These are phyloP conservation scores for Aspergillus japonicus DNA, from an alignment of 2,329 filamentous ascomycete species.

Conservation along the genomic window DNA sequence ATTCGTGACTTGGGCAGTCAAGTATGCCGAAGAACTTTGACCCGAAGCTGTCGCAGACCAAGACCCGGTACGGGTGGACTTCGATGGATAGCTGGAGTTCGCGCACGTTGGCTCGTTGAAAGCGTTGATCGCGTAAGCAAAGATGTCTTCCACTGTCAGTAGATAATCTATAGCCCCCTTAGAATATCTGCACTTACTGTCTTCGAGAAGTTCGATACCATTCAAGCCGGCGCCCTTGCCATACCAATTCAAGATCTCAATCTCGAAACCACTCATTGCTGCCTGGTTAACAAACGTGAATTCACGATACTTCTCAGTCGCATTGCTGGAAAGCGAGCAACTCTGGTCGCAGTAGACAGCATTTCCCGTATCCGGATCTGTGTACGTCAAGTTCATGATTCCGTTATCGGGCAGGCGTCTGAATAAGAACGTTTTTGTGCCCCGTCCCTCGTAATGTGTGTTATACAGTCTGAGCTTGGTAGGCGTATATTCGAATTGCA, in stretches of 20 bases:
- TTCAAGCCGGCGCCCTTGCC: constrained; percentile 79
- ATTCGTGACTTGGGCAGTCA: constrained; percentile 66
- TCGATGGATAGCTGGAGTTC: constrained; percentile 62
- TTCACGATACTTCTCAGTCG: constrained; percentile 70
- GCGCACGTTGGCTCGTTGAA: constrained; percentile 89
- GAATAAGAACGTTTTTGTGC: constrained; percentile 84
- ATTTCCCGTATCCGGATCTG: constrained; percentile 68
- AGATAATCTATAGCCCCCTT: constrained; percentile 2
- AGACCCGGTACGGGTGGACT: constrained; percentile 66
- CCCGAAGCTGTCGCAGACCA: constrained; percentile 71
- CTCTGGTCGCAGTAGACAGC: constrained; percentile 72
- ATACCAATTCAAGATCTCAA: constrained; percentile 86
- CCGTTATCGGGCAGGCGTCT: constrained; percentile 82
- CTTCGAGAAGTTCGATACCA: constrained; percentile 82
- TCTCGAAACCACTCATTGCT: constrained; percentile 81
- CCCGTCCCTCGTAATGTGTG: constrained; percentile 76
- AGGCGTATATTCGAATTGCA: constrained; percentile 80
- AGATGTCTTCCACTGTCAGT: constrained; percentile 58
- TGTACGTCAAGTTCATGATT: constrained; percentile 94
- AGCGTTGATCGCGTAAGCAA: constrained; percentile 75
- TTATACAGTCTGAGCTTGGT: constrained; percentile 88
- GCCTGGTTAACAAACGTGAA: constrained; percentile 86
- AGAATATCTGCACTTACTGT: constrained; percentile 49
- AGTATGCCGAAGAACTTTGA: constrained; percentile 71
- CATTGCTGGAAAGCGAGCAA: constrained; percentile 78